Base-by-base conservation (phyloP, 176 grass and related monocot genomes). In the Phoenix dactylifera region DNA sequence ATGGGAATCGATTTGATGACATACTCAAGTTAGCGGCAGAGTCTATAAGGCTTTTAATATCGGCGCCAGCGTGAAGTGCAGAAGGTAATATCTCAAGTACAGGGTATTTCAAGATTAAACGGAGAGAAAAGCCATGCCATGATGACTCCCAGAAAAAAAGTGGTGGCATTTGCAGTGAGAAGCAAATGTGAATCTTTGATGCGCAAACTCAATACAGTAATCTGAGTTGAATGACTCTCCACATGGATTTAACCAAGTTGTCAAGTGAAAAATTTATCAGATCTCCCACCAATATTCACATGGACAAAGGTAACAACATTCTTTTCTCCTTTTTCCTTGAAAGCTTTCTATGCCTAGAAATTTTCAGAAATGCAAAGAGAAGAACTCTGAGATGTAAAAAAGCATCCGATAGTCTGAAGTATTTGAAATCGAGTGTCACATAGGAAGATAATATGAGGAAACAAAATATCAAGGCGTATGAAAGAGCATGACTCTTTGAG, bases 281-380 rank as follows among this genome's bases (percentile, higher is more conserved):
- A 79, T 72, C 49, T 14, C 10, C 48, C 28, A 58, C 7, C 50
- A 29, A 82, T 87, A 87, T 96, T 87, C 83, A 96, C 80, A 90
- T 82, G 25, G 86, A 96, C 56, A 96, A 73, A 59, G 86, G 86
- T 72, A 96, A 84, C 69, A 87, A 66, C 65, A 87, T 74, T 89
- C 86, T 90, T 54, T 80, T 79, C 53, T 90, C 91, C 26, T 80
- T 85, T 96, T 90, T 96, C 69, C 72, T 90, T 55, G 74, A 79
- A 26, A 96, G 59, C 60, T 76, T 79, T 87, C 72, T 90, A 79
- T 96, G 65, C 83, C 91, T 87, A 87, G 77, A 96, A 51, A 90
- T 55, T 79, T 87, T 96, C 18, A 90, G 86, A 58, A 54, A 68
- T 68, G 74, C 68, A 62, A 76, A 77, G 52, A 95, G 77, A 51